Percentiles rank a stretch among this genome's conserved stretches.
Evolutionary conservation across 225 moss, liverwort and hornwort species (phyloP).

Genomic region (Marchantia paleacea): DNA sequence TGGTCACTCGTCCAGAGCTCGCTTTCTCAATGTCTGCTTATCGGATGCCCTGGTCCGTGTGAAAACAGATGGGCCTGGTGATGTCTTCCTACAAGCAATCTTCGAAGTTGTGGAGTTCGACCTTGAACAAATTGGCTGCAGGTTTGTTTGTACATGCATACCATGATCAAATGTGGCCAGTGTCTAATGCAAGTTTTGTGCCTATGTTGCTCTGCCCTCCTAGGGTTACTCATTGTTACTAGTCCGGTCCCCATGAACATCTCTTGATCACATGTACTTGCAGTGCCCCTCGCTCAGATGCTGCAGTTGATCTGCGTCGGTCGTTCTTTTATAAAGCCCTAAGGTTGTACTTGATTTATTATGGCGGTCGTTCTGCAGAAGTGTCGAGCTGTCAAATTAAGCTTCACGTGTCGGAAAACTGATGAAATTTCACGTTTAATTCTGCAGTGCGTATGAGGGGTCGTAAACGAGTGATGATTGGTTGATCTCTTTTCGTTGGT

Average conservation of each 20-base stretch:
- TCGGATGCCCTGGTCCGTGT: neutral
- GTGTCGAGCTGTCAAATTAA: neutral
- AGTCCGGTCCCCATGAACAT: too few relatives aligned
- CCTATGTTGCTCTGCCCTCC: too few relatives aligned
- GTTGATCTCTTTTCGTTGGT: slow-evolving; percentile 15
- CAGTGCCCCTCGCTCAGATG: too few relatives aligned
- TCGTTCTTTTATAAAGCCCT: too few relatives aligned
- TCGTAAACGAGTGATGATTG: slow-evolving; percentile 47
- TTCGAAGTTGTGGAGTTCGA: slow-evolving; percentile 48
- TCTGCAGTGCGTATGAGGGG: slow-evolving; percentile 43
- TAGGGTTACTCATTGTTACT: too few relatives aligned
- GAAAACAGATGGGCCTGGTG: slow-evolving; percentile 39
- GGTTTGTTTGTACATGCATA: slow-evolving; percentile 22
- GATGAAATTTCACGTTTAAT: neutral
- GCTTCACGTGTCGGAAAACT: neutral
- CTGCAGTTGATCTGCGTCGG: too few relatives aligned
- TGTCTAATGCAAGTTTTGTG: too few relatives aligned
- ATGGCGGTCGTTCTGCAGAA: too few relatives aligned
- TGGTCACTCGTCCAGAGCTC: too few relatives aligned
- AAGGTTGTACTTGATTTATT: neutral
- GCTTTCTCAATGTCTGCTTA: neutral
- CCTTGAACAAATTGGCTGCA: slow-evolving; percentile 46
- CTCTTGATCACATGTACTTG: too few relatives aligned
- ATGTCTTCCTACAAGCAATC: slow-evolving; percentile 37
- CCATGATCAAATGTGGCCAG: too few relatives aligned